Evolutionary conservation across 306 rosid species (phyloP), one percentile per base, ranked within the genome.

Genomic region (Vicia villosa): DNA sequence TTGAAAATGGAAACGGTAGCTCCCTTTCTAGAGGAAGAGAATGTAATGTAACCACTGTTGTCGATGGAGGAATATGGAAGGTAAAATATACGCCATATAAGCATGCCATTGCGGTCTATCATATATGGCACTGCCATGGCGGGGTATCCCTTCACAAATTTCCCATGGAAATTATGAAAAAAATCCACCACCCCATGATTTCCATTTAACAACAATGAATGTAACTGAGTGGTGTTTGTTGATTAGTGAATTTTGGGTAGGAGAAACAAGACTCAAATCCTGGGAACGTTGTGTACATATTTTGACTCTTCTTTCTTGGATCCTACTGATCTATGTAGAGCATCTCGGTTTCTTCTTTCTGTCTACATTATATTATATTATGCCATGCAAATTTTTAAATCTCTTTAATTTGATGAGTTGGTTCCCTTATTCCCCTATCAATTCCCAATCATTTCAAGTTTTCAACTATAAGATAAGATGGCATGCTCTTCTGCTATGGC

Each of bases 381-480:
- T 30, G 0, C 34, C 34, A 30, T 30, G 34, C 32, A 28, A 28
- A 28, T n/a, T n/a, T 45, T 17, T 12, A 11, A 36, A 32, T 51
- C 19, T 10, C 62, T 47, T 21, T 55, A 45, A 40, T 30, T 74
- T 28, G 58, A 21, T 47, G 32, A 63, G 62, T 74, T 62, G 9
- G 24, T 62, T 68, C 20, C 52, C 9, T 41, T 41, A 42, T 41
- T 70, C 63, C n/a, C 58, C 56, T 22, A 40, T 50, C 61, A 32
- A n/a, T n/a, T n/a, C n/a, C n/a, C n/a, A n/a, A n/a, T n/a, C n/a
- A n/a, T 28, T 28, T 28, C 32, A 28, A 28, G 32, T 28, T 63
- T 70, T 56, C 60, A 41, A 77, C 61, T 10, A 40, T 52, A 21
- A 58, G 9, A 26, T 70, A 21, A 58, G 9, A 26, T 70, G 20